Base-by-base conservation (phyloP, 495 filamentous ascomycete genomes). In the Bombardia bombarda region DNA sequence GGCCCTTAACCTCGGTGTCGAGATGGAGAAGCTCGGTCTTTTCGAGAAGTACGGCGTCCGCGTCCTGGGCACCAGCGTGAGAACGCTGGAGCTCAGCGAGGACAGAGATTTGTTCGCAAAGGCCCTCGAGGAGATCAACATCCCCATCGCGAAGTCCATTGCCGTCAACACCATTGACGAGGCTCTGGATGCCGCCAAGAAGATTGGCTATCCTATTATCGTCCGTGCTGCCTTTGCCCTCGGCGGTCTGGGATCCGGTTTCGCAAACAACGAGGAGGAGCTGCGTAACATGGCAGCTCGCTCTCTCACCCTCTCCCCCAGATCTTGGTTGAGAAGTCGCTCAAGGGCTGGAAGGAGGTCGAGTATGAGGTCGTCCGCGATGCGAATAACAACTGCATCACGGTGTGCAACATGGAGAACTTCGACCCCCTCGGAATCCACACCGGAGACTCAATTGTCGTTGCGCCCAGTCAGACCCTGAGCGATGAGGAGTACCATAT, bases 401-500 rank as follows among this genome's bases (percentile, higher is more conserved):
- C 90, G 14, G 90, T 97, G 34, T 97, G 90, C 73, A 97, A 97
- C 71, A 97, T 97, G 90, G 90, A 97, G 71, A 97, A 97, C 69
- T 97, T 97, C 58, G 90, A 97, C 59, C 90, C 90, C 28, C 74
- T 97, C 25, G 90, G 90, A 58, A 90, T 94, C 41, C 90, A 97
- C 60, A 97, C 90, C 30, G 90, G 90, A 61, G 90, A 97, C 69
- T 94, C 87, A 48, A 95, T 97, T 52, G 90, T 97, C 42, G 89
- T 96, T 52, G 89, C 90, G 38, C 90, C 90, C 32, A 90, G 84
- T 57, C 90, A 97, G 69, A 97, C 90, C 31, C 69, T 97, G 46
- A 93, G 86, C 47, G 92, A 97, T 53, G 90, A 95, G 63, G 90
- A 97, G 67, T 97, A 95, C 63, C 89, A 97, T 69, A 97, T 97